Evolutionary conservation across 352 stramenopile species (phyloP), one percentile per base, ranked within the genome.

Genomic region (Phytophthora nicotianae): DNA sequence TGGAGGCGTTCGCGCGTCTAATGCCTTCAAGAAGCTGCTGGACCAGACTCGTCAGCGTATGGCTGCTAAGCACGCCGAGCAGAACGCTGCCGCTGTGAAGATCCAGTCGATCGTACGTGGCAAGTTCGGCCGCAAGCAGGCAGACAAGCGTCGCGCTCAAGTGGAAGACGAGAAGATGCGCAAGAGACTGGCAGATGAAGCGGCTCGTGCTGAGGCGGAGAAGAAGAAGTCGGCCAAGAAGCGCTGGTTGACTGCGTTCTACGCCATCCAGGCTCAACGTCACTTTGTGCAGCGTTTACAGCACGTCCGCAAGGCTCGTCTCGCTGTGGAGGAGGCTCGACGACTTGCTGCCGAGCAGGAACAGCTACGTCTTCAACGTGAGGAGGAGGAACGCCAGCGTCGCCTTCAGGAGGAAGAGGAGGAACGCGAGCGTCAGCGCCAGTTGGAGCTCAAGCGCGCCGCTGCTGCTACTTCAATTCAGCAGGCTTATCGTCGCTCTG

Each of bases 101-200:
- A 90, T 96, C 46, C 86, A 95, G 68, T 77, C 84, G 17, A 86
- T 96, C 47, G 87, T 93, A 35, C 87, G 87, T n/a, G 85, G 85
- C 47, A 89, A 88, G 50, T 67, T 96, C 13, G 87, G 85, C 24
- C 85, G 87, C 41, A 91, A 93, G 70, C 77, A 82, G 51, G 82
- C 83, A 26, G 58, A 72, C 33, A 89, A 82, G 58, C 82, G 85
- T 37, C 75, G 63, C 26, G 66, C 87, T 19, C 81, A 91, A 56
- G 55, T 93, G 9, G 68, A 86, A 49, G 87, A 96, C 56, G 87
- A 87, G 16, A 89, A 88, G 58, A 66, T 94, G 63, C 87, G 87
- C 51, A 86, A 90, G 75, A 76, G 87, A 13, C 55, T 96, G n/a
- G 54, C 74, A 9, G 77, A 91, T 1, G 85, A 96, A 72, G 81